Percentiles rank a stretch among this genome's conserved stretches.
Evolutionary conservation across 768 basidiomycete genomes (phyloP).

Genomic region (Rhodocollybia butyracea): DNA sequence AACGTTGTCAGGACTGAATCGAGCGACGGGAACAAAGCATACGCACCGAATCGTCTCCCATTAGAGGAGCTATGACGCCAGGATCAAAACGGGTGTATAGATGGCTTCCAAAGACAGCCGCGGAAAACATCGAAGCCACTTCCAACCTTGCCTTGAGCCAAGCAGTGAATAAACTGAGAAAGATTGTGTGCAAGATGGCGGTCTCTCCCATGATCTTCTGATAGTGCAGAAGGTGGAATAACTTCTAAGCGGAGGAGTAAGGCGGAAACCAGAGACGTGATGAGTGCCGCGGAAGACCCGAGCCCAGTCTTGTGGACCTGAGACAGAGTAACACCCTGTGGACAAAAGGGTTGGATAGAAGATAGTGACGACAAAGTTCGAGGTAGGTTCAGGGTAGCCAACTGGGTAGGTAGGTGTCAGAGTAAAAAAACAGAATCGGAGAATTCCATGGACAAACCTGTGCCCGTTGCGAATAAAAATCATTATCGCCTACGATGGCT

Average conservation of each 20-base stretch:
- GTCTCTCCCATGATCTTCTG: constrained; percentile 39
- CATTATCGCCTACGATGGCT: constrained; percentile 88
- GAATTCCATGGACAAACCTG: constrained; percentile 48
- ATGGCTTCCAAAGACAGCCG: constrained; percentile 94
- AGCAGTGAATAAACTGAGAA: constrained; percentile 91
- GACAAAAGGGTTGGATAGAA: constrained; percentile 72
- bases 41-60: constrained; percentile 52
- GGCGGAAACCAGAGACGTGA: constrained; percentile 88
- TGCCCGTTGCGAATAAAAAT: constrained; percentile 93
- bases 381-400: constrained; percentile 58
- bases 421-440: not conserved
- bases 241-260: constrained; percentile 75
- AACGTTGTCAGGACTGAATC: not conserved
- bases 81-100: constrained; percentile 87
- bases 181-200: constrained; percentile 81
- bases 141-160: constrained; percentile 97
- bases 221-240: constrained; percentile 50
- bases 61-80: constrained; percentile 58
- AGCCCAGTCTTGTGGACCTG: constrained; percentile 98
- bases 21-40: constrained; percentile 6
- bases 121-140: constrained; percentile 95
- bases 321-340: constrained; percentile 62
- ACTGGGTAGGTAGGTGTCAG: constrained; percentile 47
- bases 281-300: constrained; percentile 94
- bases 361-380: constrained; percentile 61